Conservation (phyloP, 192 early-diverging fungal genomes). For the Backusella liffmaniae region DNA sequence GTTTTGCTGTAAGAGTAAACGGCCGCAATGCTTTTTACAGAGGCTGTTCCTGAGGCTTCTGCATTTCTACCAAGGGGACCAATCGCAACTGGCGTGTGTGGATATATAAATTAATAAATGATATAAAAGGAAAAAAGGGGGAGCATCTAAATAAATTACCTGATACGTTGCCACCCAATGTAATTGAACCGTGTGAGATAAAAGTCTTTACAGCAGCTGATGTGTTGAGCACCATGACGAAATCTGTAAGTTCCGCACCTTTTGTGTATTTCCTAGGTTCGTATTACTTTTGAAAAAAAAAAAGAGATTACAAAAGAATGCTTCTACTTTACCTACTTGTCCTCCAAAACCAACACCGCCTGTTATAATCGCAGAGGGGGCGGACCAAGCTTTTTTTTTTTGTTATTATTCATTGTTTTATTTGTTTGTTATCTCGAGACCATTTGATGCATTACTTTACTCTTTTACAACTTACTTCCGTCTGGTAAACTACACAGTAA, state of each 20-base stretch:
- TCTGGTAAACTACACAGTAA: conserved; percentile 54
- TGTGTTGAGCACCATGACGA: conserved; percentile 87
- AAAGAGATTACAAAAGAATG: background rate
- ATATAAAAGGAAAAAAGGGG: background rate
- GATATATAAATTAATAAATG: background rate
- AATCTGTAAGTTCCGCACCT: conserved; percentile 88
- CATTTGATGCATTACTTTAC: background rate
- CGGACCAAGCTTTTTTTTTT: conserved; percentile 57
- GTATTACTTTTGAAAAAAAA: background rate
- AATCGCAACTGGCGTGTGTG: conserved; percentile 59
- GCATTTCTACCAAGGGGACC: conserved; percentile 84
- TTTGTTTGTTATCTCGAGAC: background rate
- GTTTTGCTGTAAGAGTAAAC: conserved; percentile 91
- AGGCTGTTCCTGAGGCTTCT: conserved; percentile 75
- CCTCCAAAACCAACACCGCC: conserved; percentile 82
- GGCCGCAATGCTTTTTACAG: conserved; percentile 70
- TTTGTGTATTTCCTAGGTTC: background rate
- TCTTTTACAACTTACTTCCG: conserved; percentile 52
- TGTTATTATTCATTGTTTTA: background rate
- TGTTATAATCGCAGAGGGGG: conserved; percentile 79
- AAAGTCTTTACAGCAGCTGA: conserved; percentile 87
- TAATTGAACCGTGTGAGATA: conserved; percentile 79
- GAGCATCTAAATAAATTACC: conserved; percentile 18
- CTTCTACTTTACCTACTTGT: conserved; percentile 50
- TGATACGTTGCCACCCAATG: conserved; percentile 84